A percentile compares a stretch with the other conserved stretches of the same genome.
Evolutionary conservation across 2,329 filamentous ascomycete genomes (phyloP).

Genomic region (Ophiosphaerella herpotricha): DNA sequence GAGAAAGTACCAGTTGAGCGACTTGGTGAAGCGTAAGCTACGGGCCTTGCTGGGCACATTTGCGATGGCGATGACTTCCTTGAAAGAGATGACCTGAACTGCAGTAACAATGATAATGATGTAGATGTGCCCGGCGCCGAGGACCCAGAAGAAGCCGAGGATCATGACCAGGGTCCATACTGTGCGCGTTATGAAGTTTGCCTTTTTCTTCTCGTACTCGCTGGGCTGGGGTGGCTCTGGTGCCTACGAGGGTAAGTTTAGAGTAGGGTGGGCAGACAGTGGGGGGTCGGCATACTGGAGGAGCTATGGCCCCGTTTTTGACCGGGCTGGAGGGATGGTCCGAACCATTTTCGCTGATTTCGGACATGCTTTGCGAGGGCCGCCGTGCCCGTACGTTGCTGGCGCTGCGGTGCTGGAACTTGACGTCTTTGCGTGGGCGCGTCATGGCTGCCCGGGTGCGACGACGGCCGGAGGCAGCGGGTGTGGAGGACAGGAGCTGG

Average conservation of each 20-base stretch:
- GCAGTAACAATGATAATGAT: conserved; percentile 91
- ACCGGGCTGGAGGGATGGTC: conserved; percentile 55
- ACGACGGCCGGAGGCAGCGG: conserved; percentile 11
- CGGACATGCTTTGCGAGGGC: conserved; percentile 72
- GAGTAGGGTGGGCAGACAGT: not conserved
- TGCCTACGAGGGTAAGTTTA: conserved; percentile 35
- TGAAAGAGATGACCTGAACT: conserved; percentile 96
- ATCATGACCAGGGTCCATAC: conserved; percentile 99
- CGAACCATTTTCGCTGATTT: conserved; percentile 66
- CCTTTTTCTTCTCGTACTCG: conserved; percentile 98
- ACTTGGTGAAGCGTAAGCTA: conserved; percentile 91
- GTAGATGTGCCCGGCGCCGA: conserved; percentile 97
- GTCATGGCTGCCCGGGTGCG: conserved; percentile 27
- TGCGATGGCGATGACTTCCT: conserved; percentile 97
- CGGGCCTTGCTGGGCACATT: conserved; percentile 91
- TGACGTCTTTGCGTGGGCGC: conserved; percentile 61
- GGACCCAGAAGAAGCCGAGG: conserved; percentile 82
- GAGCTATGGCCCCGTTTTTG: conserved; percentile 45
- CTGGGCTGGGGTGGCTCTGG: conserved; percentile 52
- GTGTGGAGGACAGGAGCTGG: not conserved
- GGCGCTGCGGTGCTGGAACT: conserved; percentile 60
- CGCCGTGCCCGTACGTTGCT: conserved; percentile 60
- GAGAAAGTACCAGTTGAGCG: conserved; percentile 98
- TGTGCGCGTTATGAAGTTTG: conserved; percentile 93
- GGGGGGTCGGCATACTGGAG: conserved; percentile 10